Evolutionary conservation across 164 flowering plant species (phyloP).

Genomic region (Tetrastigma voinierianum): DNA sequence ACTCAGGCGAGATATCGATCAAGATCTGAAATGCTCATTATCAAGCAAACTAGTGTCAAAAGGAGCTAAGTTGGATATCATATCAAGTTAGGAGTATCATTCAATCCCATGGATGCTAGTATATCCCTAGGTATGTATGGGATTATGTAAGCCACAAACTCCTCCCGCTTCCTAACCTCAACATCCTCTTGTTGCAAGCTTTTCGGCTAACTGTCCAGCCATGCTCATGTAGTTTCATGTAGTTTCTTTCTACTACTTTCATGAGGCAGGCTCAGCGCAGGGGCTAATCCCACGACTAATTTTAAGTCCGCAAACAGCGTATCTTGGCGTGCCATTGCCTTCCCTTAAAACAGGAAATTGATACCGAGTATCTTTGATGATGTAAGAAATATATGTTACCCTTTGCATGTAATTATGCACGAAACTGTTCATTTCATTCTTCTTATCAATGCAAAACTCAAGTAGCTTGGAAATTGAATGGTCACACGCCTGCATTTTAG

Average conservation of each 20-base stretch:
- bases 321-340: slow-evolving; percentile 84
- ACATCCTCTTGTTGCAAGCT: slow-evolving; percentile 81
- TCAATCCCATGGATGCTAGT: slow-evolving; percentile 81
- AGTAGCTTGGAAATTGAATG: slow-evolving; percentile 64
- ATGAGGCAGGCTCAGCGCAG: slow-evolving; percentile 92
- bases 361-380: slow-evolving; percentile 72
- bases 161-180: slow-evolving; percentile 87
- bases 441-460: slow-evolving; percentile 60
- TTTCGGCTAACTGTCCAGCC: slow-evolving; percentile 99
- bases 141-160: slow-evolving; percentile 60
- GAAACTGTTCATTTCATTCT: slow-evolving; percentile 86
- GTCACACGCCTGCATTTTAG: slow-evolving; percentile 75
- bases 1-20: slow-evolving; percentile 91
- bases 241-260: slow-evolving; percentile 91
- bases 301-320: slow-evolving; percentile 66
- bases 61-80: slow-evolving; percentile 83
- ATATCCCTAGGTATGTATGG: slow-evolving; percentile 79
- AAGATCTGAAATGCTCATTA: slow-evolving; percentile 73
- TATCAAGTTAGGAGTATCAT: slow-evolving; percentile 91
- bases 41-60: slow-evolving; percentile 80
- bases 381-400: slow-evolving; percentile 65
- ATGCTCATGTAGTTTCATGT: slow-evolving; percentile 99
- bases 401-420: slow-evolving; percentile 88
- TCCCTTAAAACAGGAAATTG: slow-evolving; percentile 90
- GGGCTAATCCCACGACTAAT: slow-evolving; percentile 85